These are phyloP conservation scores for Malus fusca DNA, from an alignment of 306 rosid genomes.

Conservation along the genomic window DNA sequence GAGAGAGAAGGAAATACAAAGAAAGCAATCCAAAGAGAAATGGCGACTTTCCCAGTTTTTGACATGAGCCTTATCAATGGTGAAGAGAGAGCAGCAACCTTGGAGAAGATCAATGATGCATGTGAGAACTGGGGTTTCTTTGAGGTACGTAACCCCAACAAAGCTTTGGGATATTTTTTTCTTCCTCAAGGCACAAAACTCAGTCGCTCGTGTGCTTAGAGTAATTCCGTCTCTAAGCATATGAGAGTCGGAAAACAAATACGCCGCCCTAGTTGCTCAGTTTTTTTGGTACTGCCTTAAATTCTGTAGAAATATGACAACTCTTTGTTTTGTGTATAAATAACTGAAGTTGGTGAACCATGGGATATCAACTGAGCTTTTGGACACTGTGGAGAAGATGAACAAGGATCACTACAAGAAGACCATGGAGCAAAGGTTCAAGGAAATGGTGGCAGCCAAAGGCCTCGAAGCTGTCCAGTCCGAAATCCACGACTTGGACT, in stretches of 20 bases:
- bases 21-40: conserved; percentile 6
- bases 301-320: not conserved
- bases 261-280: not conserved
- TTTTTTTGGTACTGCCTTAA: not conserved
- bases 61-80: conserved; percentile 68
- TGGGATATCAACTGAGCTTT: conserved; percentile 63
- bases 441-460: conserved; percentile 64
- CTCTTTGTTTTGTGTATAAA: not conserved
- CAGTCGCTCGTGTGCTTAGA: not conserved
- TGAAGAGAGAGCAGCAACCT: conserved; percentile 46
- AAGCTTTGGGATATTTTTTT: not conserved
- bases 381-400: conserved; percentile 78
- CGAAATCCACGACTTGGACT: conserved; percentile 64
- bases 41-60: conserved; percentile 61
- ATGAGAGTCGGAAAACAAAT: not conserved
- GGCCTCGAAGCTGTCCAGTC: conserved; percentile 55
- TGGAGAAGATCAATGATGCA: conserved; percentile 72
- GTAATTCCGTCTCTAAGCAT: not conserved
- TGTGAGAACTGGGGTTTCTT: conserved; percentile 98
- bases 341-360: conserved; percentile 70
- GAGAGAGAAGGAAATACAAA: not conserved
- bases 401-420: conserved; percentile 86
- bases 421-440: conserved; percentile 77
- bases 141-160: conserved; percentile 74
- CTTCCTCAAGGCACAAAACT: not conserved